These are phyloP conservation scores for Houttuynia cordata DNA, from an alignment of 164 flowering plant genomes.

Conservation along the genomic window DNA sequence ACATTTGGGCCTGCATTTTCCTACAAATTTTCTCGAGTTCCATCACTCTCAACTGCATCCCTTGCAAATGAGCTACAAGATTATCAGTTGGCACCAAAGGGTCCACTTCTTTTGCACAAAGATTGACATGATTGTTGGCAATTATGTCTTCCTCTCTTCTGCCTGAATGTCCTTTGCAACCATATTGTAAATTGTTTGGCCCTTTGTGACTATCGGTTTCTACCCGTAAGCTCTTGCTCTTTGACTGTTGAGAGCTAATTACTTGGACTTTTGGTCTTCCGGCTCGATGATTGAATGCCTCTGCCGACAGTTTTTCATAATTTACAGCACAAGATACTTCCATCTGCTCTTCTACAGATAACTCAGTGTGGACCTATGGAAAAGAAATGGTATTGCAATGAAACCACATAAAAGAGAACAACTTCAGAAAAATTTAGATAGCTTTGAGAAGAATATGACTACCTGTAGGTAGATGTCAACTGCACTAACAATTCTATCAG, in stretches of 20 bases:
- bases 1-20: slow-evolving; percentile 66
- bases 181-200: slow-evolving; percentile 10
- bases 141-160: slow-evolving; percentile 11
- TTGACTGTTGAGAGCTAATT: slow-evolving; percentile 41
- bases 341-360: slow-evolving; percentile 44
- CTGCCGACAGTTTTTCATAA: slow-evolving; percentile 55
- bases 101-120: slow-evolving; percentile 40
- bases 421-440: background rate
- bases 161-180: slow-evolving; percentile 7
- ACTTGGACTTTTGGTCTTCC: slow-evolving; percentile 71
- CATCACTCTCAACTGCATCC: slow-evolving; percentile 83
- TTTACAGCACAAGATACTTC: slow-evolving; percentile 56
- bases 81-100: slow-evolving; percentile 33
- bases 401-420: background rate
- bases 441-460: slow-evolving; percentile 3
- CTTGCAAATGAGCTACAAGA: slow-evolving; percentile 53
- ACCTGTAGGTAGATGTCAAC: slow-evolving; percentile 75
- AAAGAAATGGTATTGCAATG: background rate
- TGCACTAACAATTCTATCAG: slow-evolving; percentile 53
- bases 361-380: slow-evolving; percentile 44
- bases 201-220: slow-evolving; percentile 15
- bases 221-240: slow-evolving; percentile 25
- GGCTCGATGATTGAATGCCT: slow-evolving; percentile 63
- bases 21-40: slow-evolving; percentile 73
- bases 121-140: slow-evolving; percentile 31